Base-by-base conservation (phyloP, 441 rosid genomes). In the Erodium texanum region DNA sequence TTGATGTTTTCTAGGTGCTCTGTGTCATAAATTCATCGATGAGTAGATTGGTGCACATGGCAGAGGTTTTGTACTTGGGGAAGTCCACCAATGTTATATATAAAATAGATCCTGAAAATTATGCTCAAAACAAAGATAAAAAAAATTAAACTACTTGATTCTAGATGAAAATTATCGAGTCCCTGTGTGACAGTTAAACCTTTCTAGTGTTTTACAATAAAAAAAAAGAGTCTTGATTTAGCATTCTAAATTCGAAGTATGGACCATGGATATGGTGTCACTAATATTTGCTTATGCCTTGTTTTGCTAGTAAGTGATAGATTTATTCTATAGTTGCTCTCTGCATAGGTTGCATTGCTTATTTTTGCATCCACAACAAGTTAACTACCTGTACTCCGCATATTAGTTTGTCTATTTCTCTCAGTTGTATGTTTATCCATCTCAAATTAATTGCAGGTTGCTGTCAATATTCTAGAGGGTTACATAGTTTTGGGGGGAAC, bases 401-500 rank as follows among this genome's bases (percentile, higher is more conserved):
- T 58, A 9, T 22, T 58, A 24, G 18, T 15, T 32, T 58, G 27
- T 58, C 15, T 11, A 15, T 24, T n/a, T 62, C 29, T 32, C 50
- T 61, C 50, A 19, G 45, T 9, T 48, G n/a, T 23, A 16, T 41
- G 9, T 9, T 29, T 41, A 34, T 62, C 23, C 67, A 34, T 54
- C 20, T 62, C 18, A 65, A 64, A 65, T 61, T 54, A 63, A 65
- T 83, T 75, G 75, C 85, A 95, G 99, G 96, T 87, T 74, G 88
- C 98, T 73, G 87, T 90, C 73, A 84, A 78, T 74, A 87, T 92
- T 70, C 75, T 88, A 65, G 99, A 92, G 83, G 84, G 83, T 11
- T 89, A 95, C 76, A 81, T 95, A 72, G 76, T 92, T 72, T 72
- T 92, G 85, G 97, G 89, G 66, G 96, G 93, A 80, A 81, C 84